phyloP scores from a whole-genome alignment of 495 filamentous ascomycete species.

The Parathielavia hyrcaniae region DNA sequence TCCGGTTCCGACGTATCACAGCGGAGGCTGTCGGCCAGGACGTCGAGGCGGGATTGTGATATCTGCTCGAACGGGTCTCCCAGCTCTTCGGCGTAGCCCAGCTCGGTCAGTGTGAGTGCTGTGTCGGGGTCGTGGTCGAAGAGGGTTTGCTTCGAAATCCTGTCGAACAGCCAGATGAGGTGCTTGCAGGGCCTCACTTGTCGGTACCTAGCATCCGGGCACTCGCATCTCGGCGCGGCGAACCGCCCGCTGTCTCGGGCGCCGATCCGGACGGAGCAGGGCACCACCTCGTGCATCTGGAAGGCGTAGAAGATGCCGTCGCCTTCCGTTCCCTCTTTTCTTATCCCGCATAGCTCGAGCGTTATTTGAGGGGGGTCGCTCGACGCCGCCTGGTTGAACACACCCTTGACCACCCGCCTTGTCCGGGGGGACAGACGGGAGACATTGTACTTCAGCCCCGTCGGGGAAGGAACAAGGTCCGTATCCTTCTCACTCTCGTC shows the following conservation, averaged over 20 bases:
- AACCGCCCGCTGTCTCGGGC: slow-evolving; percentile 32
- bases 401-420: slow-evolving; percentile 19
- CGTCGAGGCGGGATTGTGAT: slow-evolving; percentile 39
- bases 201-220: slow-evolving; percentile 29
- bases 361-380: slow-evolving; percentile 35
- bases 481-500: slow-evolving; percentile 32
- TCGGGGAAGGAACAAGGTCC: slow-evolving; percentile 32
- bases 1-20: slow-evolving; percentile 38
- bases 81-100: slow-evolving; percentile 39
- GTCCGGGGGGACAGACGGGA: slow-evolving; percentile 22
- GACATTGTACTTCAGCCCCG: slow-evolving; percentile 36
- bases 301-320: slow-evolving; percentile 42
- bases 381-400: slow-evolving; percentile 20
- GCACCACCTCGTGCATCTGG: slow-evolving; percentile 42
- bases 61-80: slow-evolving; percentile 41
- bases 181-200: slow-evolving; percentile 39
- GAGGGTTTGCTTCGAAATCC: slow-evolving; percentile 37
- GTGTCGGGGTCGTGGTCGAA: slow-evolving; percentile 33
- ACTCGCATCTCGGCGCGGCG: slow-evolving; percentile 38
- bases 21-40: slow-evolving; percentile 41
- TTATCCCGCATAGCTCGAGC: slow-evolving; percentile 38
- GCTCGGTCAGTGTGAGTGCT: slow-evolving; percentile 31
- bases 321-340: slow-evolving; percentile 30
- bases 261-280: slow-evolving; percentile 41
- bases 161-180: slow-evolving; percentile 45